phyloP scores from a whole-genome alignment of 2,329 filamentous ascomycete genomes.

The Paraphoma chrysanthemicola region DNA sequence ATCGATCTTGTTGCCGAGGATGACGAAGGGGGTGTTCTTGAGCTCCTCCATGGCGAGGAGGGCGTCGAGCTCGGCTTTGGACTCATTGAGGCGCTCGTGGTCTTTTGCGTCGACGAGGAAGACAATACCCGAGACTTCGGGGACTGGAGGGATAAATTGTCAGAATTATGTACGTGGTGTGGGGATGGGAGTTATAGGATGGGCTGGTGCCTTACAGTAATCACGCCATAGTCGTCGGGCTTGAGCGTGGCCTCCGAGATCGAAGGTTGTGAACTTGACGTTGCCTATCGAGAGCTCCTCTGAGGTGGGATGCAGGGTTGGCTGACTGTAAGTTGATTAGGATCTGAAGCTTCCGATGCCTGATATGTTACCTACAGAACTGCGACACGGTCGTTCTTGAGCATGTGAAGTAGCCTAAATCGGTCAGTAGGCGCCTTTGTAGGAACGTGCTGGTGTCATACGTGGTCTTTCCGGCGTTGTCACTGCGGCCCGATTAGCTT shows the following conservation, averaged over 20 bases:
- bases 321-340: slow-evolving; percentile 26
- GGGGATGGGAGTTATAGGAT: not conserved
- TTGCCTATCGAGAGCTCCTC: slow-evolving; percentile 59
- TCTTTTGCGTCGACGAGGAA: slow-evolving; percentile 99
- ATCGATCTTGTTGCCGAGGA: slow-evolving; percentile 99
- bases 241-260: slow-evolving; percentile 58
- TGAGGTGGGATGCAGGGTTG: slow-evolving; percentile 66
- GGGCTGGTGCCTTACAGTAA: slow-evolving; percentile 36
- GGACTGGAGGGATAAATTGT: slow-evolving; percentile 28
- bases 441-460: slow-evolving; percentile 20
- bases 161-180: not conserved
- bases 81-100: slow-evolving; percentile 90
- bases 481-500: slow-evolving; percentile 74
- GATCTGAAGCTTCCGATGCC: not conserved
- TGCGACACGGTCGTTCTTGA: slow-evolving; percentile 89
- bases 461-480: slow-evolving; percentile 97
- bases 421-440: slow-evolving; percentile 13
- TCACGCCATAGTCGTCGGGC: slow-evolving; percentile 50
- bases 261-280: slow-evolving; percentile 91
- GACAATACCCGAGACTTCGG: slow-evolving; percentile 73
- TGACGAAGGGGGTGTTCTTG: slow-evolving; percentile 90
- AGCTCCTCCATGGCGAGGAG: slow-evolving; percentile 97
- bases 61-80: slow-evolving; percentile 93
- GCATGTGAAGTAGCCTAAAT: slow-evolving; percentile 77
- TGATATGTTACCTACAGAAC: slow-evolving; percentile 69